A percentile compares a stretch with the other conserved stretches of the same genome.
phyloP scores from a whole-genome alignment of 2,329 filamentous ascomycete species.

The Aspergillus hiratsukae region DNA sequence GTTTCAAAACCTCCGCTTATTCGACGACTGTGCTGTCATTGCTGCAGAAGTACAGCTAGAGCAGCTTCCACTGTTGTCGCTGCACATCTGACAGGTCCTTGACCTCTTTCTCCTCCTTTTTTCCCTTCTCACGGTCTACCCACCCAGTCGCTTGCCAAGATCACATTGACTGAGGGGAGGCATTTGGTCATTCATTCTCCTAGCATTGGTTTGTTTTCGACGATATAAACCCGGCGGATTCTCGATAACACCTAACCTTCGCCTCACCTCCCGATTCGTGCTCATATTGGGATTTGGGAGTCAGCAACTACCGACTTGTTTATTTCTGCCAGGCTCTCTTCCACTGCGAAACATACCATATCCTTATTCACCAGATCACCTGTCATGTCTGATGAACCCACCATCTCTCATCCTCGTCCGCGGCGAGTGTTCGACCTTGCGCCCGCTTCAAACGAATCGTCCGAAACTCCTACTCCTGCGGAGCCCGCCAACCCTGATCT shows the following conservation, averaged over 20 bases:
- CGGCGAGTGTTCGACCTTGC: constrained; percentile 66
- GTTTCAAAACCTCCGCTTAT: neutral
- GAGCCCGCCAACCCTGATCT: constrained; percentile 34
- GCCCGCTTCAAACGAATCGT: constrained; percentile 42
- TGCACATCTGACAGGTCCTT: neutral
- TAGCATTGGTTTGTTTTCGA: neutral
- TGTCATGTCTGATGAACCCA: constrained; percentile 41
- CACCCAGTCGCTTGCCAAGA: neutral
- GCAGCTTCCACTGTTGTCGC: neutral
- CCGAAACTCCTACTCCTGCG: constrained; percentile 37
- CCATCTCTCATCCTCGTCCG: constrained; percentile 64
- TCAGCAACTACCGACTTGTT: neutral
- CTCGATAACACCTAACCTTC: neutral
- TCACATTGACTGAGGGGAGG: neutral
- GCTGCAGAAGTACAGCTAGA: constrained; percentile 9
- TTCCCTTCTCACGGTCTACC: neutral
- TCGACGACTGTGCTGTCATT: constrained; percentile 6
- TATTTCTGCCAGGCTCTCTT: neutral
- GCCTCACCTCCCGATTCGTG: neutral
- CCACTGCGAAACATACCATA: neutral
- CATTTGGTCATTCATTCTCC: neutral
- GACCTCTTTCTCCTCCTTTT: constrained; percentile 1
- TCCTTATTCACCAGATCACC: neutral
- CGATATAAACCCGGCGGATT: neutral
- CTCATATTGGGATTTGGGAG: neutral